phyloP scores from a whole-genome alignment of 176 grass and related monocot species.

The Poa pratensis region DNA sequence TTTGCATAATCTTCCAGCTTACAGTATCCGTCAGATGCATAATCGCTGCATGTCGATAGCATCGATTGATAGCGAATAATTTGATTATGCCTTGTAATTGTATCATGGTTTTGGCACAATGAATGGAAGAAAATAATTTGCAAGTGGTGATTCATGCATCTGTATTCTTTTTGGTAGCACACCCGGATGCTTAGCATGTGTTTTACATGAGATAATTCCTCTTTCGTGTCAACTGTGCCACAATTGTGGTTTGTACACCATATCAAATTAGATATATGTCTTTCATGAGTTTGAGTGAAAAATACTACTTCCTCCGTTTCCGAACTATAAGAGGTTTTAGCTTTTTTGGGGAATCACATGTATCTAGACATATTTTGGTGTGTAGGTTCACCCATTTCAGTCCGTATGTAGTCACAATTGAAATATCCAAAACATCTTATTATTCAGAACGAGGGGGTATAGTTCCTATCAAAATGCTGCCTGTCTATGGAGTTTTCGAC shows the following conservation, averaged over 20 bases:
- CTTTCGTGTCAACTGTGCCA: background rate
- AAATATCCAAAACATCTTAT: no score
- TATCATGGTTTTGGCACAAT: slow-evolving; percentile 16
- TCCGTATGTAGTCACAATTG: no score
- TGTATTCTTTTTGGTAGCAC: slow-evolving; percentile 2
- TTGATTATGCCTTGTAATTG: background rate
- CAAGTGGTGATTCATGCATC: background rate
- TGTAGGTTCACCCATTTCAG: no score
- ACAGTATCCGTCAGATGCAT: background rate
- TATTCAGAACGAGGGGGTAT: background rate
- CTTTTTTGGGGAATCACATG: no score
- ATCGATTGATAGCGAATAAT: background rate
- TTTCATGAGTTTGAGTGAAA: slow-evolving; percentile 8
- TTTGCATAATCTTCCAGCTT: slow-evolving; percentile 8
- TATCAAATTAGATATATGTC: background rate
- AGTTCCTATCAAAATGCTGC: slow-evolving; percentile 11
- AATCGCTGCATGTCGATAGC: background rate
- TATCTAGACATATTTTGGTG: no score
- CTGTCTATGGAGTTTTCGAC: background rate
- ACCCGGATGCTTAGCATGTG: slow-evolving; percentile 16
- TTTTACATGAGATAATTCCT: background rate
- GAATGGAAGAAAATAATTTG: background rate
- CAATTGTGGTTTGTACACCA: background rate
- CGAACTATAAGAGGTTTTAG: no score
- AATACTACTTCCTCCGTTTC: background rate